phyloP scores from a whole-genome alignment of 2,329 filamentous ascomycete genomes.

The Fusarium irregulare region DNA sequence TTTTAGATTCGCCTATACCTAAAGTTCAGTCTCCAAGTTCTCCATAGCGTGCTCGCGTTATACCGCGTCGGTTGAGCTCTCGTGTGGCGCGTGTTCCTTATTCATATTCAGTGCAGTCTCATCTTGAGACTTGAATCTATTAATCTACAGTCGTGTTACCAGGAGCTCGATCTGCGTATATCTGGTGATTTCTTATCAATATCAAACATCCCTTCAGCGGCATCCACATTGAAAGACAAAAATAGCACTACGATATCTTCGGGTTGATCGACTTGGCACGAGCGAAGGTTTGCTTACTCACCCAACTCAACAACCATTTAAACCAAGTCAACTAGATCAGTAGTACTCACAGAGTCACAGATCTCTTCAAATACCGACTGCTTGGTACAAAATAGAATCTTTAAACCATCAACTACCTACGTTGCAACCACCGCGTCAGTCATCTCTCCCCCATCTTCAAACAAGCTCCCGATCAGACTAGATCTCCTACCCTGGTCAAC shows the following conservation, averaged over 20 bases:
- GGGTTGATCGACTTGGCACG: constrained; percentile 29
- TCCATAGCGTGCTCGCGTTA: constrained; percentile 30
- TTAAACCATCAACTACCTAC: background rate
- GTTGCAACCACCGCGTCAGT: constrained; percentile 24
- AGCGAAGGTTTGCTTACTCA: constrained; percentile 29
- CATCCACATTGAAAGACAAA: constrained; percentile 21
- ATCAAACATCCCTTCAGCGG: background rate
- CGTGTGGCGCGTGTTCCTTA: constrained; percentile 23
- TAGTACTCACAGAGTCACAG: background rate
- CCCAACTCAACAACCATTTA: constrained; percentile 3
- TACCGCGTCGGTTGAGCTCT: constrained; percentile 18
- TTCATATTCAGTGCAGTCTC: constrained; percentile 2
- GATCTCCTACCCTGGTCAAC: constrained; percentile 23
- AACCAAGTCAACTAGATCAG: background rate
- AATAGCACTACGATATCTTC: constrained; percentile 27
- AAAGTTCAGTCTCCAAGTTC: constrained; percentile 21
- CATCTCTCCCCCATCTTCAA: constrained; percentile 24
- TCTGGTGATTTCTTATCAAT: constrained; percentile 1
- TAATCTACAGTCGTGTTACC: constrained; percentile 5
- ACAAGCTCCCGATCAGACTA: constrained; percentile 33
- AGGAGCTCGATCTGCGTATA: constrained; percentile 2
- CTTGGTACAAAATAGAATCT: background rate
- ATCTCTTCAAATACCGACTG: background rate
- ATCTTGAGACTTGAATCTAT: constrained; percentile 4
- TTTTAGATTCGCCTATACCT: constrained; percentile 1